Conservation (phyloP, 78 protist genomes). For the Polysphondylium violaceum region DNA sequence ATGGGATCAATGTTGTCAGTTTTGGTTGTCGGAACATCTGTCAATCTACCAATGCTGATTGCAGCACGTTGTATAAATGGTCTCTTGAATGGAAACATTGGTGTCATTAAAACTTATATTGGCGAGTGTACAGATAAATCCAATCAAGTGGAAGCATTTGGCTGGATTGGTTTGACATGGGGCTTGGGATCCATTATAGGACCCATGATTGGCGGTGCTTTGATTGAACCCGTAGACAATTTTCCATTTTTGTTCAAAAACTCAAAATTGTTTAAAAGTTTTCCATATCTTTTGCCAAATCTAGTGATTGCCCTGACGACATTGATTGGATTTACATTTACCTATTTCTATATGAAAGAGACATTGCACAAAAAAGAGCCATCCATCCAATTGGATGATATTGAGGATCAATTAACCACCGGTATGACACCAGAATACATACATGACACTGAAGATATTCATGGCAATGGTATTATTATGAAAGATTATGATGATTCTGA, state of each 20-base stretch:
- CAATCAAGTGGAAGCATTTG: constrained; percentile 74
- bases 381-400: not conserved
- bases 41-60: constrained; percentile 15
- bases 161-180: constrained; percentile 69
- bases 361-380: constrained; percentile 15
- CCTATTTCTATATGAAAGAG: constrained; percentile 51
- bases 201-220: constrained; percentile 34
- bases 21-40: not conserved
- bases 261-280: not conserved
- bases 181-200: constrained; percentile 60
- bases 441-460: not conserved
- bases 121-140: constrained; percentile 59
- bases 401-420: no score
- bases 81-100: constrained; percentile 66
- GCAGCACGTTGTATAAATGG: constrained; percentile 60
- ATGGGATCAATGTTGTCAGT: constrained; percentile 45
- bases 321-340: constrained; percentile 22
- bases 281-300: constrained; percentile 53
- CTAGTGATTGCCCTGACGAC: constrained; percentile 1
- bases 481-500: not conserved
- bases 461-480: not conserved
- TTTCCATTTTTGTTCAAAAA: constrained; percentile 8
- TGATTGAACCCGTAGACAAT: constrained; percentile 18
- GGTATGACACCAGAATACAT: no score
- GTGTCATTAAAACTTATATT: constrained; percentile 66